These are phyloP conservation scores for Coniochaeta sp. DNA, from an alignment of 2,329 filamentous ascomycete species.

Conservation along the genomic window DNA sequence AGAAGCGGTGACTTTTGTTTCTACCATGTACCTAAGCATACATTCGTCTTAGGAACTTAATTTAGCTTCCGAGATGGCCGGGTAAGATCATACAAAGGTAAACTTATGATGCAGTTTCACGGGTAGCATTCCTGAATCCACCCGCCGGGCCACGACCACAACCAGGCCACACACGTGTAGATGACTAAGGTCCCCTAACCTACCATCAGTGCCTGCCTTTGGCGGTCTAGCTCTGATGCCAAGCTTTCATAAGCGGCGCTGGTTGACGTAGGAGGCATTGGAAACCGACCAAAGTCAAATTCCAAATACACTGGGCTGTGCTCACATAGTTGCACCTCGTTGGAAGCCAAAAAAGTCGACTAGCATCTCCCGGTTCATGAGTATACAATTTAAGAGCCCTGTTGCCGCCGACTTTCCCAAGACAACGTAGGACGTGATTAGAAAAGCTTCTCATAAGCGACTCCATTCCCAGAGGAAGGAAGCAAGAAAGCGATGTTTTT, in stretches of 20 bases:
- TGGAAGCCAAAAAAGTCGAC: not conserved
- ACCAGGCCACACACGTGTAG: not conserved
- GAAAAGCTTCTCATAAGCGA: not conserved
- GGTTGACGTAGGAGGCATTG: not conserved
- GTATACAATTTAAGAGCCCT: not conserved
- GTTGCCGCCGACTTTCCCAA: not conserved
- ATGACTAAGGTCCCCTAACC: not conserved
- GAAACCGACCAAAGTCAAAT: not conserved
- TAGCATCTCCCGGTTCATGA: not conserved
- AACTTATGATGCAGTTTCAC: not conserved
- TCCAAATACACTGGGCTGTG: not conserved
- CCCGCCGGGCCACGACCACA: not conserved
- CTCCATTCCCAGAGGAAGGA: no score
- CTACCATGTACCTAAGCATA: not conserved
- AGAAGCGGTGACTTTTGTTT: not conserved
- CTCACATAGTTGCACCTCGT: not conserved
- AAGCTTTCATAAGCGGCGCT: not conserved
- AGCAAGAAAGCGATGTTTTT: not conserved
- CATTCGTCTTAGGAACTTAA: not conserved
- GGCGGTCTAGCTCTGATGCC: not conserved
- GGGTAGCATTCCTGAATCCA: not conserved
- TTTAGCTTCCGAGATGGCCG: not conserved
- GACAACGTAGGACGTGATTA: not conserved
- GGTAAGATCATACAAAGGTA: slow-evolving; percentile 14
- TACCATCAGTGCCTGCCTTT: not conserved